A percentile compares a stretch with the other conserved stretches of the same genome.
Evolutionary conservation across 768 basidiomycete species (phyloP).

Genomic region (Pholiota molesta): DNA sequence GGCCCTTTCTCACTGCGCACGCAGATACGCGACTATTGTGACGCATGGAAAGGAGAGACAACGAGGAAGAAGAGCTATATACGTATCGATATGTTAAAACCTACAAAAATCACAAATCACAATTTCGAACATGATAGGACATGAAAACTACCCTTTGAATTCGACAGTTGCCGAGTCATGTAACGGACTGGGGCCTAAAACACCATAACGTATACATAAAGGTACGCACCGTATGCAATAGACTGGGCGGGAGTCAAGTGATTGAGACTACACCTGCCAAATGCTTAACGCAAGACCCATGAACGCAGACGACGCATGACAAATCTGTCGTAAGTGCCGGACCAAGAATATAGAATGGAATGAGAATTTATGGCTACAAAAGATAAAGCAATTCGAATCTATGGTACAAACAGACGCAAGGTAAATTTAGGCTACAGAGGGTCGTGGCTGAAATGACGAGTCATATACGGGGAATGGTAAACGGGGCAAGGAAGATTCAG

Average conservation of each 20-base stretch:
- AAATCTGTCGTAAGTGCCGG: conserved; percentile 11
- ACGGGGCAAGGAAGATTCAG: neutral
- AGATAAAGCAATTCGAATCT: conserved; percentile 1
- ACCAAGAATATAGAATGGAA: conserved; percentile 1
- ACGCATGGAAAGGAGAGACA: neutral
- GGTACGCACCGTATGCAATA: neutral
- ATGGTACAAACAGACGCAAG: conserved; percentile 9
- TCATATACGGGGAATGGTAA: neutral
- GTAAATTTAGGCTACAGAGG: conserved; percentile 13
- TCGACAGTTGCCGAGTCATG: neutral
- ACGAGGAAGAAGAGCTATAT: neutral
- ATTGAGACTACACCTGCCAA: neutral
- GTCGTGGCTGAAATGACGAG: neutral
- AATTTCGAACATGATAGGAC: too few relatives aligned
- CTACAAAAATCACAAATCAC: neutral
- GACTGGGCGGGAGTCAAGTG: neutral
- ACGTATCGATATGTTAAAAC: neutral
- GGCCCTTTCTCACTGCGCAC: conserved; percentile 10
- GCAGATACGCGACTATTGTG: neutral
- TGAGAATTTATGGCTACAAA: conserved; percentile 14
- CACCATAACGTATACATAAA: neutral
- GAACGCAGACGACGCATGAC: neutral
- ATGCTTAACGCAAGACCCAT: neutral
- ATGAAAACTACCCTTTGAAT: too few relatives aligned
- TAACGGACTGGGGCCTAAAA: neutral